Evolutionary conservation across 345 rosid genomes (phyloP).

Genomic region (Luvunga scandens): DNA sequence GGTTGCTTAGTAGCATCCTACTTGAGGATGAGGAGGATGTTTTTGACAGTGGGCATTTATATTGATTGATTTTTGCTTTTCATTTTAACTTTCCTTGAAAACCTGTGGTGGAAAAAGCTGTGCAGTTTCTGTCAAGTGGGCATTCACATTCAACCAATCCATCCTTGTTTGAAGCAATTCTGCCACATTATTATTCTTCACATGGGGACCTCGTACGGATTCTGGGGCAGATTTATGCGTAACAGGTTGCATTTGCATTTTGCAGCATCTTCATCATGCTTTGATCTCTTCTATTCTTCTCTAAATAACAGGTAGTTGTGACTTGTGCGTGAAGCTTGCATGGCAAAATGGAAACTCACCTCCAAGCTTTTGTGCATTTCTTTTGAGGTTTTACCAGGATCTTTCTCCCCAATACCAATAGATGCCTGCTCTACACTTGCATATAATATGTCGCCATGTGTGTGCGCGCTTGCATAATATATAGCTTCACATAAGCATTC

Average conservation of each 20-base stretch:
- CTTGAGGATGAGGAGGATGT: constrained; percentile 6
- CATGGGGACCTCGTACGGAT: constrained; percentile 30
- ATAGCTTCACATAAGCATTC: background rate
- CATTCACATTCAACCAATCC: background rate
- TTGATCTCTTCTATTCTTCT: background rate
- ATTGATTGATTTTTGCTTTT: background rate
- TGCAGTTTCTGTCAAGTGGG: constrained; percentile 13
- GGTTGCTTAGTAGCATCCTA: background rate
- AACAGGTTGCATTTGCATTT: background rate
- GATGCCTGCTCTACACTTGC: too few species aligned
- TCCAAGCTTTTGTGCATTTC: too few species aligned
- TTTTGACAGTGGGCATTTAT: constrained; percentile 2
- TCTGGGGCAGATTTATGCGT: constrained; percentile 3
- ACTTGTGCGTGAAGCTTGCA: background rate
- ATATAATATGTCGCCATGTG: too few species aligned
- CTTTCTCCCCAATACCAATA: too few species aligned
- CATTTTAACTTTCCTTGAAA: background rate
- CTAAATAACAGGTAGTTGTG: background rate
- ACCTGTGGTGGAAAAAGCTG: constrained; percentile 14
- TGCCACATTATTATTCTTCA: constrained; percentile 1
- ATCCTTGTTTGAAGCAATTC: background rate
- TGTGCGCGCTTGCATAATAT: too few species aligned
- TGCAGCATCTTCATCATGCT: constrained; percentile 5
- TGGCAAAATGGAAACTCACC: too few species aligned
- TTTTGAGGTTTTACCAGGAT: too few species aligned